phyloP scores from a whole-genome alignment of 2,329 filamentous ascomycete genomes.

The Atkinsonella texensis region DNA sequence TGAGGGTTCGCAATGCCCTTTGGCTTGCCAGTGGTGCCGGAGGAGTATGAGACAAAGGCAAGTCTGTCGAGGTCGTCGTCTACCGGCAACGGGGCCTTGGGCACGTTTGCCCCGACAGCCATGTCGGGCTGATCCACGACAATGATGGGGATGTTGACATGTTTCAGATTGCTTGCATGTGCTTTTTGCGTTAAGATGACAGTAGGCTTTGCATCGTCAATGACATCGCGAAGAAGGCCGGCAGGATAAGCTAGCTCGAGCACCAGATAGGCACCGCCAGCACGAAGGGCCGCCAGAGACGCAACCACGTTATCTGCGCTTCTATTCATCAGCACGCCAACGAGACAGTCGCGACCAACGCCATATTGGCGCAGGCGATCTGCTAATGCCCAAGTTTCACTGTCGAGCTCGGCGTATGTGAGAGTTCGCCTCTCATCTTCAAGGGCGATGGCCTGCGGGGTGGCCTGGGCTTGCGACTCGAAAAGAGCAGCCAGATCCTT shows the following conservation, averaged over 20 bases:
- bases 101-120: slow-evolving; percentile 14
- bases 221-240: slow-evolving; percentile 60
- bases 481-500: slow-evolving; percentile 67
- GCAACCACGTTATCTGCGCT: slow-evolving; percentile 72
- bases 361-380: slow-evolving; percentile 52
- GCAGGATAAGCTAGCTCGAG: slow-evolving; percentile 70
- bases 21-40: slow-evolving; percentile 65
- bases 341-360: slow-evolving; percentile 60
- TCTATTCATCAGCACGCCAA: slow-evolving; percentile 63
- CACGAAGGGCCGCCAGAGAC: slow-evolving; percentile 64
- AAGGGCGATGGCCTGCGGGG: slow-evolving; percentile 57
- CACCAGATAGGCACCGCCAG: slow-evolving; percentile 69
- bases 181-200: slow-evolving; percentile 58
- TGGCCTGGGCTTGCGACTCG: slow-evolving; percentile 51
- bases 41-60: slow-evolving; percentile 72
- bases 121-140: slow-evolving; percentile 41
- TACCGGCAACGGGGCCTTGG: slow-evolving; percentile 39
- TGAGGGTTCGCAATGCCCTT: slow-evolving; percentile 76
- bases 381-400: slow-evolving; percentile 53
- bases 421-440: slow-evolving; percentile 57
- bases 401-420: slow-evolving; percentile 62
- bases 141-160: slow-evolving; percentile 50
- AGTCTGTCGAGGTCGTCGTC: slow-evolving; percentile 61
- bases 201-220: slow-evolving; percentile 60
- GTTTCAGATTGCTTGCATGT: slow-evolving; percentile 50